Conservation (phyloP, 495 filamentous ascomycete genomes). For the Lasiosphaeriaceae sp. region DNA sequence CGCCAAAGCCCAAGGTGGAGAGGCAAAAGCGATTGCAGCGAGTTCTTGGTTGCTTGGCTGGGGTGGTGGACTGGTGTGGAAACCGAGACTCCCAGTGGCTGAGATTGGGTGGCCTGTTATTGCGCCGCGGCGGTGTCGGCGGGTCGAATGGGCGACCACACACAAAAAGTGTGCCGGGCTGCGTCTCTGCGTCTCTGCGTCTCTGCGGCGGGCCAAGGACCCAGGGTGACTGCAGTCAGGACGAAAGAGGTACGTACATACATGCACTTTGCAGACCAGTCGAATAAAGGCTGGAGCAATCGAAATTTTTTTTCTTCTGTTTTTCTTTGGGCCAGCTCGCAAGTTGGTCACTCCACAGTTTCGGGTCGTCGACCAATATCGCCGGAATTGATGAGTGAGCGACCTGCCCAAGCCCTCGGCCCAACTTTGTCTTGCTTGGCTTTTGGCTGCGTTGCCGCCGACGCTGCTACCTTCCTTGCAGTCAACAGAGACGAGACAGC, state of each 20-base stretch:
- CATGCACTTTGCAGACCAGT: background rate
- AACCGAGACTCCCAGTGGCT: constrained; percentile 8
- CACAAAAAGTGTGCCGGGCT: background rate
- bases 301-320: no score
- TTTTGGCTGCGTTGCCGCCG: background rate
- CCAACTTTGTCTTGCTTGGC: background rate
- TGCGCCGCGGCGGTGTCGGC: constrained; percentile 20
- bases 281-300: background rate
- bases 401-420: background rate
- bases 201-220: constrained; percentile 1
- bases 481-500: background rate
- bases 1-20: constrained; percentile 4
- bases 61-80: background rate
- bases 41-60: background rate
- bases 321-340: no score
- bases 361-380: no score
- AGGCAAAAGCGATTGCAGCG: constrained; percentile 2
- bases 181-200: background rate
- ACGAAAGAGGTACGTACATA: background rate
- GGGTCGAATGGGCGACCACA: constrained; percentile 1
- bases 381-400: no score
- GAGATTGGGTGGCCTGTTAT: constrained; percentile 18
- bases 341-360: no score
- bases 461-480: background rate
- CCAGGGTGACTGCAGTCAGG: background rate